phyloP scores from a whole-genome alignment of 75 land plant genomes.

The Larix kaempferi region DNA sequence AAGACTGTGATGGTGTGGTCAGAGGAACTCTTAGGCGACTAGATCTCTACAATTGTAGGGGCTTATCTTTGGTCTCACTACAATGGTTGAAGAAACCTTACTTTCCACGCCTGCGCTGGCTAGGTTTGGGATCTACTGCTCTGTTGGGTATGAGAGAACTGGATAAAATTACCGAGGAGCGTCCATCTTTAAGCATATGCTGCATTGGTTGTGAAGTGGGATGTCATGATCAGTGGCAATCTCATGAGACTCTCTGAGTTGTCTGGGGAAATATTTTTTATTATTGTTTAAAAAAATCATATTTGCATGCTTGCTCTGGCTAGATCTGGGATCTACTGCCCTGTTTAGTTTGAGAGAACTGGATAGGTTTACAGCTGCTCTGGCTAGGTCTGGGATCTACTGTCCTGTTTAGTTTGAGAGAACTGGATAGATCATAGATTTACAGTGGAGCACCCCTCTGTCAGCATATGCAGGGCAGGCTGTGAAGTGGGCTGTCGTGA shows the following conservation, averaged over 20 bases:
- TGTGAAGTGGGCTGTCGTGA: conserved; percentile 51
- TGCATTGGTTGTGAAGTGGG: conserved; percentile 44
- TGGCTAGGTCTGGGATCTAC: conserved; percentile 30
- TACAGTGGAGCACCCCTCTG: conserved; percentile 11
- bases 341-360: not conserved
- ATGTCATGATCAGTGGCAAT: conserved; percentile 45
- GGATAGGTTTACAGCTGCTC: conserved; percentile 16
- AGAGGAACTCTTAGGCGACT: conserved; percentile 46
- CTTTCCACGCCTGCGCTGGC: conserved; percentile 59
- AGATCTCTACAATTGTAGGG: conserved; percentile 56
- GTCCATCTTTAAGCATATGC: conserved; percentile 32
- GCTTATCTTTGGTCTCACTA: conserved; percentile 27
- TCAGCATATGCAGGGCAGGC: conserved; percentile 29
- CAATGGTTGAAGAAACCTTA: conserved; percentile 37
- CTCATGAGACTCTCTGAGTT: conserved; percentile 12
- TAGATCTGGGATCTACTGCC: conserved; percentile 1
- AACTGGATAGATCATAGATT: conserved; percentile 13
- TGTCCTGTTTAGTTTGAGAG: not conserved
- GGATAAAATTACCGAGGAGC: conserved; percentile 9
- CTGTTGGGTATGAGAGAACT: conserved; percentile 5
- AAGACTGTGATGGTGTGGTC: not conserved
- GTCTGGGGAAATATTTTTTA: not conserved
- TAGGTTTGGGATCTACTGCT: conserved; percentile 48
- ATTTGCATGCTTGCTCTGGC: conserved; percentile 57
- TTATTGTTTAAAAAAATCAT: conserved; percentile 36